Conservation (phyloP, 768 basidiomycete species). For the Leccinum incarnatum region DNA sequence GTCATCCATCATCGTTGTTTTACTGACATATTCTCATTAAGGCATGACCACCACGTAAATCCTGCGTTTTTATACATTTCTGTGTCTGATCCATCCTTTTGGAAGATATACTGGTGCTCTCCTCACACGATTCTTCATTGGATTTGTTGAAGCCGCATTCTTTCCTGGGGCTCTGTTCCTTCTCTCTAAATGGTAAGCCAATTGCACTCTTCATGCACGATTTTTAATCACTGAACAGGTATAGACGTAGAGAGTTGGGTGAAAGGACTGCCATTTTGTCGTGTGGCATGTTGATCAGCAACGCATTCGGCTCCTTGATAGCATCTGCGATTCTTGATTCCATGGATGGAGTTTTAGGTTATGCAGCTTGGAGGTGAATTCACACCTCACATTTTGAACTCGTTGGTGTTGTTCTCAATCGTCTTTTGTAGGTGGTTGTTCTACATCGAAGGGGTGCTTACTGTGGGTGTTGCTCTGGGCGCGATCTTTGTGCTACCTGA, state of each 20-base stretch:
- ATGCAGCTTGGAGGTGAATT: conserved; percentile 68
- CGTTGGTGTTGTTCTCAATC: neutral
- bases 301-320: conserved; percentile 79
- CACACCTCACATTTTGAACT: neutral
- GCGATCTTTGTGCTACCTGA: conserved; percentile 71
- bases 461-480: conserved; percentile 45
- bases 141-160: conserved; percentile 71
- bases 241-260: conserved; percentile 69
- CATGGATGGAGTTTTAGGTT: conserved; percentile 68
- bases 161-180: conserved; percentile 59
- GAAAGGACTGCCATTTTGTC: conserved; percentile 63
- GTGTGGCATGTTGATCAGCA: conserved; percentile 73
- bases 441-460: conserved; percentile 63
- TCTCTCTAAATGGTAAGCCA: conserved; percentile 34
- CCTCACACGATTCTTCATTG: conserved; percentile 71
- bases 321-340: conserved; percentile 70
- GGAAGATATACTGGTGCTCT: conserved; percentile 62
- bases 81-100: conserved; percentile 1
- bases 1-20: neutral
- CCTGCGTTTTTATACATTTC: neutral
- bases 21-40: conserved; percentile 11
- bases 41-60: conserved; percentile 42
- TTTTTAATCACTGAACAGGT: conserved; percentile 52
- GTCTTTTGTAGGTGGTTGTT: conserved; percentile 61
- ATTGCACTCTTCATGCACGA: conserved; percentile 28